Percentiles rank a stretch among this genome's conserved stretches.
Evolutionary conservation across 129 eudicot genomes (phyloP).

Genomic region (Smallanthus sonchifolius): DNA sequence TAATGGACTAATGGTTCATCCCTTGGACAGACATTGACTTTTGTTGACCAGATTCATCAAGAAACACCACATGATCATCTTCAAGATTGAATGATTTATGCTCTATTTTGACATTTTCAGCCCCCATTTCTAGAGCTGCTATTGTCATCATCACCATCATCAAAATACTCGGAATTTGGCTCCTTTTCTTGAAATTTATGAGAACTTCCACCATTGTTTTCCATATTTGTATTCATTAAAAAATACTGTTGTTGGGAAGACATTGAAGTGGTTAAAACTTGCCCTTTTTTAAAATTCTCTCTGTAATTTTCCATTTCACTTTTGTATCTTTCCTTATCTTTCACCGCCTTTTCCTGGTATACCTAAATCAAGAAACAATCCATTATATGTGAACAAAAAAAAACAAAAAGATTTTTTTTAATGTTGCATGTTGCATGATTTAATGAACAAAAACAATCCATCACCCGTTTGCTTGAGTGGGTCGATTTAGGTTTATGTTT

Average conservation of each 20-base stretch:
- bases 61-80: conserved; percentile 14
- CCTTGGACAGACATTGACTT: conserved; percentile 18
- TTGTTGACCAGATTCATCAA: conserved; percentile 18
- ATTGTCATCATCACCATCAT: conserved; percentile 26
- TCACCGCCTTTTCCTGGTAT: conserved; percentile 82
- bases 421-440: not conserved
- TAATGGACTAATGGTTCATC: conserved; percentile 16
- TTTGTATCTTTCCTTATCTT: conserved; percentile 85
- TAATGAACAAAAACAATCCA: not conserved
- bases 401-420: not conserved
- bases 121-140: conserved; percentile 34
- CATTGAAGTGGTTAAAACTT: conserved; percentile 28
- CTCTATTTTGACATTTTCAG: conserved; percentile 29
- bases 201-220: conserved; percentile 34
- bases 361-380: conserved; percentile 39
- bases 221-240: conserved; percentile 27
- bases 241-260: conserved; percentile 48
- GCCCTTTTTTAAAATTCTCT: conserved; percentile 47
- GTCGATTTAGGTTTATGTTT: not conserved
- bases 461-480: not conserved
- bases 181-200: conserved; percentile 38
- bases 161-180: conserved; percentile 37
- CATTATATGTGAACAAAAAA: not conserved
- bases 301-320: conserved; percentile 70
- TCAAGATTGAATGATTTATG: not conserved